Percentiles rank a stretch among this genome's conserved stretches.
These are phyloP conservation scores for Fusarium piperis DNA, from an alignment of 2,329 filamentous ascomycete genomes.

Conservation along the genomic window DNA sequence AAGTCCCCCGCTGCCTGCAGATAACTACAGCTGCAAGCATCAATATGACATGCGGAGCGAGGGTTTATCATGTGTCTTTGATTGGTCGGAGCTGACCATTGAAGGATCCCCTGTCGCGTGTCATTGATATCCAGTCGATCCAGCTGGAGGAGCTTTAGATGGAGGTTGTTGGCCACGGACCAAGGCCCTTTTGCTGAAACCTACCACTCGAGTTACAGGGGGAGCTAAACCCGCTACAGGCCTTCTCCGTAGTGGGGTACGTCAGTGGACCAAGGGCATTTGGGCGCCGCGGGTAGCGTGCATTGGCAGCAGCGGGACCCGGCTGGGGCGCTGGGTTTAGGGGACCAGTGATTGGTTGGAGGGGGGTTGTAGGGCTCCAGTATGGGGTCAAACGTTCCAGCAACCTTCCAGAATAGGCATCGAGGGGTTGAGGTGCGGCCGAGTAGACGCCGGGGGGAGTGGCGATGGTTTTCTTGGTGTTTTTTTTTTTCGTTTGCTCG, in stretches of 20 bases:
- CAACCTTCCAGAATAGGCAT: conserved; percentile 42
- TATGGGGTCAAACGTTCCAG: conserved; percentile 38
- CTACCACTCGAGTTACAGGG: not conserved
- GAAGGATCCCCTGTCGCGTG: not conserved
- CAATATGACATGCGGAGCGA: not conserved
- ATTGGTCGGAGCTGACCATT: not conserved
- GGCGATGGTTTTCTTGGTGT: conserved; percentile 3
- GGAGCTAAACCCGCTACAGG: not conserved
- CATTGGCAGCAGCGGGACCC: conserved; percentile 13
- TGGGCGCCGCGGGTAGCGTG: conserved; percentile 17
- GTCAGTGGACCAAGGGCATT: not conserved
- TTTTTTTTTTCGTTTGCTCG: not conserved
- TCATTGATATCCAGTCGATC: not conserved
- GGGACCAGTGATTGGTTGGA: too few species aligned
- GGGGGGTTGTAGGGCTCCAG: not conserved
- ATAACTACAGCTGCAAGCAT: not conserved
- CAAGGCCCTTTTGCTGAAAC: not conserved
- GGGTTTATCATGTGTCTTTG: not conserved
- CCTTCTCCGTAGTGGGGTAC: conserved; percentile 26
- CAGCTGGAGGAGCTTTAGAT: not conserved
- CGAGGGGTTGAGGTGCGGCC: conserved; percentile 20
- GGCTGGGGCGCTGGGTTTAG: too few species aligned
- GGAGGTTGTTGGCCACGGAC: not conserved
- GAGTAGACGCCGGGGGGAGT: conserved; percentile 33
- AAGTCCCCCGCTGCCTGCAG: not conserved